Base-by-base conservation (phyloP, 176 grass and related monocot species). In the Oryza coarctata region DNA sequence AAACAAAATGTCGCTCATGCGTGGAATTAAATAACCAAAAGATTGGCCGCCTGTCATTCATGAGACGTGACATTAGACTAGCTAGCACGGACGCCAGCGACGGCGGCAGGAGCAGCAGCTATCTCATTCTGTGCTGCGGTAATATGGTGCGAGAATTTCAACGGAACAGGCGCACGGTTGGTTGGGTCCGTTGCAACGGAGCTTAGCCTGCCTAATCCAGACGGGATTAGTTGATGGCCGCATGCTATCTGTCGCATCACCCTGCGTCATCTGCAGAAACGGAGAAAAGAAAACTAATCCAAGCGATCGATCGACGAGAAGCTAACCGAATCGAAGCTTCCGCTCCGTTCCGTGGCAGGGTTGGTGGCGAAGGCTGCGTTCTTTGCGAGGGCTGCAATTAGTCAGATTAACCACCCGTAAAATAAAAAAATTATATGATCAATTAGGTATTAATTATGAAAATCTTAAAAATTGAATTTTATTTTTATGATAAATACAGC, bases 131-230 rank as follows among this genome's bases (percentile, higher is more conserved):
- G 17, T 55, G 45, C 0, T 17, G 45, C 2, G 13, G 45, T 5
- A 39, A 2, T 18, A 36, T 11, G 5, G 18, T 6, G 20, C 23
- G 70, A 31, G 26, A 8, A 1, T 29, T 49, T 31, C 40, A 27
- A 44, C 5, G 28, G 72, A 23, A 33, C 13, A 55, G 17, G 14
- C 9, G 50, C 12, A 47, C 13, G 27, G 61, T 9, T 69, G 47
- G 33, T 61, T 57, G 32, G 47, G 32, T 29, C 33, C 5, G 49
- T 71, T 81, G 67, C 79, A 71, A 70, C 79, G 32, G 33, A 70
- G 35, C 3, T 41, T 52, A 52, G 17, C 6, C 47, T 47, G 17
- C 15, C n/a, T n/a, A n/a, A n/a, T n/a, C n/a, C n/a, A n/a, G n/a
- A n/a, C n/a, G 38, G 40, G 5, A 50, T 50, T 50, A 52, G 49